phyloP scores from a whole-genome alignment of 768 basidiomycete genomes.

The Crepidotus variabilis region DNA sequence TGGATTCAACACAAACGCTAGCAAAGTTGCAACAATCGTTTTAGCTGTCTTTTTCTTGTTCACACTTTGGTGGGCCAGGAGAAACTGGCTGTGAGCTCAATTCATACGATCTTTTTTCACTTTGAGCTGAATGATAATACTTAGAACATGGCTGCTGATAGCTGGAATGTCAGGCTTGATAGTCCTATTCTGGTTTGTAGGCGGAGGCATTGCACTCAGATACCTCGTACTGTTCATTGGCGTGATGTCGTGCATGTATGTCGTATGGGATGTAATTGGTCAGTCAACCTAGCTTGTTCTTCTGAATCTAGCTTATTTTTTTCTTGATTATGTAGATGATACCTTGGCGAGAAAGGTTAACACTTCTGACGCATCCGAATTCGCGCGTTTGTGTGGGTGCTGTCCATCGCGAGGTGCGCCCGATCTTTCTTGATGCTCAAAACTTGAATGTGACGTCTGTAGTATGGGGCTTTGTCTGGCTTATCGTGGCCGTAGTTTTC shows the following conservation, averaged over 20 bases:
- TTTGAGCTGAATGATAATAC: background rate
- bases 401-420: conserved; percentile 71
- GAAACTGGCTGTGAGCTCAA: conserved; percentile 60
- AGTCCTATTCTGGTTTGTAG: conserved; percentile 82
- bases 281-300: conserved; percentile 13
- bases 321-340: conserved; percentile 53
- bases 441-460: conserved; percentile 3
- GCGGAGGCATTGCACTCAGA: conserved; percentile 66
- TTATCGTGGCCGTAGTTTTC: conserved; percentile 68
- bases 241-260: conserved; percentile 84
- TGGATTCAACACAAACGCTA: conserved; percentile 86
- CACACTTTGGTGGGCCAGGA: conserved; percentile 85
- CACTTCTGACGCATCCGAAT: conserved; percentile 82
- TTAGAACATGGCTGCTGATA: conserved; percentile 76
- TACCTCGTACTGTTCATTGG: conserved; percentile 84
- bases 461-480: conserved; percentile 93
- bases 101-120: background rate
- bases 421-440: conserved; percentile 2
- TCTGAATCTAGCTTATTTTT: background rate
- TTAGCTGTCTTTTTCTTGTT: conserved; percentile 84
- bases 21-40: conserved; percentile 77
- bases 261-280: conserved; percentile 87
- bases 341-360: conserved; percentile 83
- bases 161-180: conserved; percentile 77
- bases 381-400: conserved; percentile 82